These are phyloP conservation scores for Capsicum rhomboideum DNA, from an alignment of 257 asterid genomes.

Conservation along the genomic window DNA sequence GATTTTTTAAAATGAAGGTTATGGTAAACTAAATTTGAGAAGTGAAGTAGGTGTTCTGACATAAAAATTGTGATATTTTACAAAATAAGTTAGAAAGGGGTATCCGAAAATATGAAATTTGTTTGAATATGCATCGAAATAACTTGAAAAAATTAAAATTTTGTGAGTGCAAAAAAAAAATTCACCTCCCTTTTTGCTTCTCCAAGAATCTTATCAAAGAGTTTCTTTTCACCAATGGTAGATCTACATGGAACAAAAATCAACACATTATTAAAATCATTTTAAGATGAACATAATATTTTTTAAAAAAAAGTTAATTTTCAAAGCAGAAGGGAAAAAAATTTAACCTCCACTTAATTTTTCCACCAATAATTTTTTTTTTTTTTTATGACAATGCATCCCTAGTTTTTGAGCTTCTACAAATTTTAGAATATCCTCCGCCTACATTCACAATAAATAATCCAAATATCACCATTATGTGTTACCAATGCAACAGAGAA, in stretches of 20 bases:
- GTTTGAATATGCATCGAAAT: too few species aligned
- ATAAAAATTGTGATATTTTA: too few species aligned
- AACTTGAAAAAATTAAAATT: too few species aligned
- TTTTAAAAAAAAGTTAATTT: too few species aligned
- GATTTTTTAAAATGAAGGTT: too few species aligned
- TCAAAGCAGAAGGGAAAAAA: too few species aligned
- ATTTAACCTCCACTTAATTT: not conserved
- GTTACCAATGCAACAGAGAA: not conserved
- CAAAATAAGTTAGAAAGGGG: too few species aligned
- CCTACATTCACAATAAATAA: not conserved
- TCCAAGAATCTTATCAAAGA: not conserved
- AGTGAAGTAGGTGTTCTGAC: too few species aligned
- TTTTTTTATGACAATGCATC: not conserved
- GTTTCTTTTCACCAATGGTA: not conserved
- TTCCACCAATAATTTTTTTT: not conserved
- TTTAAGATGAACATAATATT: too few species aligned
- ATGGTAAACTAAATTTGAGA: too few species aligned
- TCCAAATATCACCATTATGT: not conserved
- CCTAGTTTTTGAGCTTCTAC: not conserved
- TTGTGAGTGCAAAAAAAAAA: too few species aligned
- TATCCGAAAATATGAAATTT: too few species aligned
- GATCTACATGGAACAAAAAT: not conserved
- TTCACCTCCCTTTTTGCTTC: not conserved
- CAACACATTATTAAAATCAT: not conserved
- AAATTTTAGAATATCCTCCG: not conserved